Evolutionary conservation across 805 yeast genomes (phyloP).

Genomic region (Pichia pseudocactophila): DNA sequence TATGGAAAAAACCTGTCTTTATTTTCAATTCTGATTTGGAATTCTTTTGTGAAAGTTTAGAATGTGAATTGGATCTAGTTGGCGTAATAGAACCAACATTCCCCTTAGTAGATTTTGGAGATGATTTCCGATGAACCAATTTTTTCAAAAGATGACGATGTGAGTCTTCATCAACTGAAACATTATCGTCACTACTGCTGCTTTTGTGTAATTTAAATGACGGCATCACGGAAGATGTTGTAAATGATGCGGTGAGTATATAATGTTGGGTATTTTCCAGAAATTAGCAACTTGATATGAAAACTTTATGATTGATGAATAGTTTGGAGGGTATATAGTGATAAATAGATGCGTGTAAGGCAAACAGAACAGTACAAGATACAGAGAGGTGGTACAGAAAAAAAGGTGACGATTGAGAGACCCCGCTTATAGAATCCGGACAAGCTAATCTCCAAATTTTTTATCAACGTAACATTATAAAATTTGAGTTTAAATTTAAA

Average conservation of each 20-base stretch:
- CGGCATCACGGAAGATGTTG: background rate
- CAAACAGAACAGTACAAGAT: too few relatives aligned
- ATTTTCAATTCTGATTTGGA: background rate
- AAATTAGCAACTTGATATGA: background rate
- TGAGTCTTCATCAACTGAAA: background rate
- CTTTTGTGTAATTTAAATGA: constrained; percentile 2
- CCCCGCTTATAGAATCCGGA: too few relatives aligned
- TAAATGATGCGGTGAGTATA: background rate
- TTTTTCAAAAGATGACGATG: constrained; percentile 2
- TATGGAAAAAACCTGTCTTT: background rate
- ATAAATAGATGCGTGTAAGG: too few relatives aligned
- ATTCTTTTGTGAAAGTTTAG: background rate
- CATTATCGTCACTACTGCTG: background rate
- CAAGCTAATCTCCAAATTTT: too few relatives aligned
- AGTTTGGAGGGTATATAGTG: too few relatives aligned
- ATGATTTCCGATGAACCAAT: constrained; percentile 2
- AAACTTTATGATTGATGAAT: too few relatives aligned
- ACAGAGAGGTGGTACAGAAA: too few relatives aligned
- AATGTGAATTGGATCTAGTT: background rate
- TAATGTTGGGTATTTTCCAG: background rate
- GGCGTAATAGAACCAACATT: background rate
- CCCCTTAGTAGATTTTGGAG: background rate
- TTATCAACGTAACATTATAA: too few relatives aligned
- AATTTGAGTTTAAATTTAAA: too few relatives aligned
- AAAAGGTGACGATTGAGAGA: too few relatives aligned